Evolutionary conservation across 768 basidiomycete species (phyloP), one percentile per base, ranked within the genome.

Genomic region (Leucocoprinus sp.): DNA sequence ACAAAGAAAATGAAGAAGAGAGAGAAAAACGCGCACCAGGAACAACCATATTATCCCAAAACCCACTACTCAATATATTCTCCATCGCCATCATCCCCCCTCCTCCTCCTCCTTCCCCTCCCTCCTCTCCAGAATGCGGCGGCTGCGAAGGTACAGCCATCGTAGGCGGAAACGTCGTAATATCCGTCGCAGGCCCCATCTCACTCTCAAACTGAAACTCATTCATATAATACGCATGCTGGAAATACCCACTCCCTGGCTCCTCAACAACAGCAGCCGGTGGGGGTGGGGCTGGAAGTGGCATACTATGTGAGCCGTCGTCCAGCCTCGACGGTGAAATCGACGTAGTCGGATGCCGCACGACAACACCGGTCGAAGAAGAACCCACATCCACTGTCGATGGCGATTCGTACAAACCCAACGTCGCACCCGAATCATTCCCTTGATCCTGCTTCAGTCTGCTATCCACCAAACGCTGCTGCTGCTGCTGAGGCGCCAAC

Each of bases 1-100:
- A 5, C 24, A 40, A 5, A 14, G 19, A n/a, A 4, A 5, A 11
- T 36, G 42, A 29, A 33, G 5, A 26, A 28, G 11, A 28, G 45
- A 14, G 37, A 34, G 33, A 22, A 43, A 49, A 31, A 34, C 36
- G 71, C 80, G 46, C 56, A 86, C 87, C 89, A 51, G 89, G 89
- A 19, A 92, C 82, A 27, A 92, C 75, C 55, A 91, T 79, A 53
- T 74, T 89, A 61, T 91, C 90, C 90, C 89, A 92, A 61, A 92
- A 92, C 33, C 78, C 79, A 48, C 70, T 78, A 50, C 78, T 82
- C 42, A 92, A 67, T 34, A 91, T 82, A 55, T 78, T 82, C 54
- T 91, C 89, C 83, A 92, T 89, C 41, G 85, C 64, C 27, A 70
- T 59, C 51, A 56, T 49, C 17, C 39, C 37, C 12, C 9, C 22